A percentile compares a stretch with the other conserved stretches of the same genome.
Conservation (phyloP, 345 rosid species). For the thale cress (Arabidopsis thaliana) region DNA sequence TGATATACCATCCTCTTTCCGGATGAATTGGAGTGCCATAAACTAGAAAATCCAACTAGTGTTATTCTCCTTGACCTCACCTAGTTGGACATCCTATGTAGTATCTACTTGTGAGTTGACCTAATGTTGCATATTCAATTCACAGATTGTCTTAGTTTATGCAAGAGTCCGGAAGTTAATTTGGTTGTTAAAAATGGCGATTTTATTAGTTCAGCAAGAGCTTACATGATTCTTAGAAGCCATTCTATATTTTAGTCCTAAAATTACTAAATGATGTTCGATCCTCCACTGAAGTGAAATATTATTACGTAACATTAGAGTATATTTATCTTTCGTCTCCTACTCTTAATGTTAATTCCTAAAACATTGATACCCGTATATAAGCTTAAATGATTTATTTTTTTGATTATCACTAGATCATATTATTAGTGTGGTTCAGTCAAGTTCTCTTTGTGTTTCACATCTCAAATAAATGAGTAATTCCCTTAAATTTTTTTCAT, state of each 20-base stretch:
- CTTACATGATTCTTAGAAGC: background rate
- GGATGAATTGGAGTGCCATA: background rate
- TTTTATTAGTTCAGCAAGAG: background rate
- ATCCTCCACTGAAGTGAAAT: background rate
- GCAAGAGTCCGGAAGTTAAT: background rate
- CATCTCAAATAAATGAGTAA: background rate
- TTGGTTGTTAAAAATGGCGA: no score
- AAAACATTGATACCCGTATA: background rate
- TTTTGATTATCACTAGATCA: background rate
- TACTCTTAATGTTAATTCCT: background rate
- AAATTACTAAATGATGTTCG: background rate
- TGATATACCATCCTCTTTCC: background rate
- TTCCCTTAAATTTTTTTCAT: background rate
- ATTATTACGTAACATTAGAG: background rate
- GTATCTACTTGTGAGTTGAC: background rate
- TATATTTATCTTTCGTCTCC: no score
- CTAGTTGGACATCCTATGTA: background rate
- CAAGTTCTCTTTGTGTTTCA: no score
- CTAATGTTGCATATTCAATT: background rate
- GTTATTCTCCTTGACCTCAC: background rate
- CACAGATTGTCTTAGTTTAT: background rate
- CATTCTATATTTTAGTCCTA: background rate
- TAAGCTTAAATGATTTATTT: background rate
- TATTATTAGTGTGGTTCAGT: background rate
- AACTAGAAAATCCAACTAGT: background rate